Evolutionary conservation across 2,329 filamentous ascomycete genomes (phyloP).

Genomic region (Colletotrichum eleusines): DNA sequence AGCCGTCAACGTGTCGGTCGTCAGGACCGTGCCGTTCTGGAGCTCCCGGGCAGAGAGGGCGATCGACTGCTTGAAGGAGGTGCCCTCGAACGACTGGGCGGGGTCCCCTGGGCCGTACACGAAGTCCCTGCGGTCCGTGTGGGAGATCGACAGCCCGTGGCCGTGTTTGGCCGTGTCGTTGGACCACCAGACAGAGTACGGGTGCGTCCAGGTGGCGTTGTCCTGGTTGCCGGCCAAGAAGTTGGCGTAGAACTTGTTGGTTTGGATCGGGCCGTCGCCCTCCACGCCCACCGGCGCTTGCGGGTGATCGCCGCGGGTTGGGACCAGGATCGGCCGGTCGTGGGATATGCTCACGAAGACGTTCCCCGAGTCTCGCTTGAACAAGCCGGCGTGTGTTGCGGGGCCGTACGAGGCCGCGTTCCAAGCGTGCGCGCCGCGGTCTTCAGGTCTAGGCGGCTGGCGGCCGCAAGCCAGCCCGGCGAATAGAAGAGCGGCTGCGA

Average conservation of each 20-base stretch:
- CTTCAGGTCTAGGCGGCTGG: neutral
- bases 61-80: conserved; percentile 70
- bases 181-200: conserved; percentile 72
- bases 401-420: no score
- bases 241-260: conserved; percentile 80
- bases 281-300: conserved; percentile 28
- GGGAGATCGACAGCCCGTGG: conserved; percentile 75
- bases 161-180: conserved; percentile 60
- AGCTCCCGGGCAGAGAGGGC: conserved; percentile 80
- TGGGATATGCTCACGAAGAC: conserved; percentile 23
- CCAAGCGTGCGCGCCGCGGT: no score
- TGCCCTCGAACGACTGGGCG: conserved; percentile 58
- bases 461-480: neutral
- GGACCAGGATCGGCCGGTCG: conserved; percentile 25
- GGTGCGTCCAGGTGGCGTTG: conserved; percentile 75
- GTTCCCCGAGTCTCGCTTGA: neutral
- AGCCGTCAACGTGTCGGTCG: conserved; percentile 59
- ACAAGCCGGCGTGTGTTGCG: neutral
- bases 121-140: conserved; percentile 71
- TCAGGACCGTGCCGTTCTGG: conserved; percentile 62
- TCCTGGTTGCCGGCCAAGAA: conserved; percentile 77
- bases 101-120: conserved; percentile 74
- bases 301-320: conserved; percentile 25
- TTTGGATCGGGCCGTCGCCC: conserved; percentile 61
- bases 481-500: neutral